Percentiles rank a stretch among this genome's conserved stretches.
phyloP scores from a whole-genome alignment of 192 early-diverging fungal genomes.

The Pilaira anomala region DNA sequence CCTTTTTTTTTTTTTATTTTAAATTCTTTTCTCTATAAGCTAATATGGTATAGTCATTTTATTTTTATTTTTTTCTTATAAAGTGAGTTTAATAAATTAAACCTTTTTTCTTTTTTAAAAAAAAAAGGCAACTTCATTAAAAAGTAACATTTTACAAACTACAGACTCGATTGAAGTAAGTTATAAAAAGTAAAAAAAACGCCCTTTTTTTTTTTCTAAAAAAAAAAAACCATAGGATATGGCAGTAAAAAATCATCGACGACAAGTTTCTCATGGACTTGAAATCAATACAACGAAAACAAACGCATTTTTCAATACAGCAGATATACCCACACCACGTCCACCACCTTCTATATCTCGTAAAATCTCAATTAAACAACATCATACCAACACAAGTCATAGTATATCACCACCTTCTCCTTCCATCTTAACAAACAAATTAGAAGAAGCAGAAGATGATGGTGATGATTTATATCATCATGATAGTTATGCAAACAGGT shows the following conservation, averaged over 20 bases:
- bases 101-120: neutral
- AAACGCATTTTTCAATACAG: slow-evolving; percentile 12
- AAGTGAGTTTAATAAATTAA: neutral
- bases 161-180: neutral
- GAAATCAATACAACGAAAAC: slow-evolving; percentile 16
- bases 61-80: no score
- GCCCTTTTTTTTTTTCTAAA: no score
- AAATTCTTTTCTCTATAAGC: no score
- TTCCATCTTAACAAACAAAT: neutral
- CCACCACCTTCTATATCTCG: slow-evolving; percentile 22
- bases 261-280: slow-evolving; percentile 14
- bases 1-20: no score
- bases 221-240: neutral
- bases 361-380: slow-evolving; percentile 1
- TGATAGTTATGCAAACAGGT: slow-evolving; percentile 11
- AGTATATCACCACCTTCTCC: neutral
- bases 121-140: neutral
- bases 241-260: neutral
- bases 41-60: no score
- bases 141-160: neutral
- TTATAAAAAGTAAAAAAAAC: neutral
- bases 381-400: neutral
- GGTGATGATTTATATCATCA: neutral
- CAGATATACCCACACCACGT: slow-evolving; percentile 18
- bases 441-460: neutral